Evolutionary conservation across 768 basidiomycete species (phyloP).

Genomic region (Hemileccinum rubropunctum): DNA sequence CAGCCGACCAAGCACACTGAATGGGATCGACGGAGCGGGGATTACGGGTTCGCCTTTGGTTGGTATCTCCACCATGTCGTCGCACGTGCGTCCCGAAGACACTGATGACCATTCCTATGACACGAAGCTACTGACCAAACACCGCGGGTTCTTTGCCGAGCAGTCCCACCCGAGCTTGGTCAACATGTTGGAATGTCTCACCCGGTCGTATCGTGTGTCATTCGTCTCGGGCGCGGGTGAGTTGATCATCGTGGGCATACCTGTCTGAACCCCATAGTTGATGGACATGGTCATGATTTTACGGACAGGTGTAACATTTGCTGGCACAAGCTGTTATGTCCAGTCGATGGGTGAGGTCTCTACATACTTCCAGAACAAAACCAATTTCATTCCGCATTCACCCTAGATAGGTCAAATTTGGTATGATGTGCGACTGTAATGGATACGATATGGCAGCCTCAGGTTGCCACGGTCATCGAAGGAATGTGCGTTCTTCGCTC

Average conservation of each 20-base stretch:
- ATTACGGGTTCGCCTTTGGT: no score
- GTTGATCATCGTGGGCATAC: constrained; percentile 2
- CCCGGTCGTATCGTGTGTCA: no score
- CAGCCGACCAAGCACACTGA: no score
- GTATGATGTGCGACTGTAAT: constrained; percentile 89
- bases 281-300: not conserved
- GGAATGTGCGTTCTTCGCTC: constrained; percentile 58
- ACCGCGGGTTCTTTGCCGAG: no score
- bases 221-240: constrained; percentile 90
- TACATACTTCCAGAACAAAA: constrained; percentile 54
- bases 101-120: no score
- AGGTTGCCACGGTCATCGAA: constrained; percentile 96
- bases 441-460: constrained; percentile 92
- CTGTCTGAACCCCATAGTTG: not conserved
- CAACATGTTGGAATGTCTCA: no score
- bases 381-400: not conserved
- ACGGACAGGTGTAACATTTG: constrained; percentile 95
- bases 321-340: constrained; percentile 77
- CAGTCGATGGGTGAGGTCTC: constrained; percentile 70
- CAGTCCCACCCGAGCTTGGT: no score
- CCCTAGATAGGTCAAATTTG: constrained; percentile 65
- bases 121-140: no score
- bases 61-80: no score
- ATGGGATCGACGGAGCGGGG: no score
- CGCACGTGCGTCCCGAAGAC: no score